These are phyloP conservation scores for Lunularia cruciata DNA, from an alignment of 225 moss, liverwort and hornwort genomes.

Conservation along the genomic window DNA sequence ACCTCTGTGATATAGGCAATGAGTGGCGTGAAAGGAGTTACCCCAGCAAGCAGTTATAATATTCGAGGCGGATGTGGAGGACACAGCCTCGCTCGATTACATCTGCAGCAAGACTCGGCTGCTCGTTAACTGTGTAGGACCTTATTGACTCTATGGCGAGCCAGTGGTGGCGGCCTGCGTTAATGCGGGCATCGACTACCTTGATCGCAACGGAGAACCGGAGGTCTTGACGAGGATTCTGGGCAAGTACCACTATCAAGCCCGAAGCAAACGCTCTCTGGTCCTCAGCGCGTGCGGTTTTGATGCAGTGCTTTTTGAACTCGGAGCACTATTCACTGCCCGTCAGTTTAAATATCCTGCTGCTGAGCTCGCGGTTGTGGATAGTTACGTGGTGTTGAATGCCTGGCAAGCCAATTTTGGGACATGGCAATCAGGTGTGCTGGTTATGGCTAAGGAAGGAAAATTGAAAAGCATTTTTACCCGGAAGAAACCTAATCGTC, in stretches of 20 bases:
- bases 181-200: slow-evolving; percentile 14
- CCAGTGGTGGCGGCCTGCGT: slow-evolving; percentile 22
- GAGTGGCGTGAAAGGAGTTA: neutral
- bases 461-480: too few relatives aligned
- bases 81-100: neutral
- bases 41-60: slow-evolving; percentile 3
- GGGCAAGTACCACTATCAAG: neutral
- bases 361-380: neutral
- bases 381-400: neutral
- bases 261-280: neutral
- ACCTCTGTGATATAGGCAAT: slow-evolving; percentile 5
- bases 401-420: neutral
- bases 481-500: too few relatives aligned
- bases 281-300: neutral
- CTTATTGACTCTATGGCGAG: slow-evolving; percentile 5
- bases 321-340: neutral
- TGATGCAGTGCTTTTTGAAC: neutral
- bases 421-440: neutral
- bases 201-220: slow-evolving; percentile 10
- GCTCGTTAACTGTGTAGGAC: slow-evolving; percentile 12
- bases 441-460: slow-evolving; percentile 2
- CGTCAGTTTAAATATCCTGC: neutral
- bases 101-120: slow-evolving; percentile 16
- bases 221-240: neutral
- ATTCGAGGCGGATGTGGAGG: slow-evolving; percentile 12